A percentile compares a stretch with the other conserved stretches of the same genome.
phyloP scores from a whole-genome alignment of 1,284 basidiomycete genomes.

The Ganoderma multipileum region DNA sequence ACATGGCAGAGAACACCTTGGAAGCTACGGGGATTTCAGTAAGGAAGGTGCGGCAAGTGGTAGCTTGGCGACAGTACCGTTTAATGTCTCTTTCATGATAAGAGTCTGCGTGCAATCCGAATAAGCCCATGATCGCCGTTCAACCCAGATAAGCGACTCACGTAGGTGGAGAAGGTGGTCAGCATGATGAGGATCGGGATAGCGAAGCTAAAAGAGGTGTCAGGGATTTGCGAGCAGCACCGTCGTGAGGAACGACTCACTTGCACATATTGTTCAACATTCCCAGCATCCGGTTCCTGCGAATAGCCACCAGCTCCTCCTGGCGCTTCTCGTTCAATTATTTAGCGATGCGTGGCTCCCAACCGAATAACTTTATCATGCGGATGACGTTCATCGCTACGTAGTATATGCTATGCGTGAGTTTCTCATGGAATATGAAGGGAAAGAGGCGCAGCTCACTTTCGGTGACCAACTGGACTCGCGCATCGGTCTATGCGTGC shows the following conservation, averaged over 20 bases:
- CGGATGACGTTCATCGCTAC: slow-evolving; percentile 49
- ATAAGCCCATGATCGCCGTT: too few relatives aligned
- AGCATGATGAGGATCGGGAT: slow-evolving; percentile 74
- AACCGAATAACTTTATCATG: slow-evolving; percentile 45
- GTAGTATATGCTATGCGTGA: slow-evolving; percentile 8
- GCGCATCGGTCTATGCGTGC: slow-evolving; percentile 49
- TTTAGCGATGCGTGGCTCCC: slow-evolving; percentile 56
- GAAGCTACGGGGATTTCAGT: slow-evolving; percentile 39
- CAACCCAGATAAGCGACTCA: slow-evolving; percentile 28
- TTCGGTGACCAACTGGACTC: slow-evolving; percentile 58
- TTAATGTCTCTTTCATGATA: slow-evolving; percentile 42
- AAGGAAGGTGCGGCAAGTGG: slow-evolving; percentile 18
- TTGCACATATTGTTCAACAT: slow-evolving; percentile 22
- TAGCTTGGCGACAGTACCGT: slow-evolving; percentile 31
- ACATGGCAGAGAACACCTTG: slow-evolving; percentile 48
- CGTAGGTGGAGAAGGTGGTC: slow-evolving; percentile 68
- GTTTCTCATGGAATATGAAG: slow-evolving; percentile 1
- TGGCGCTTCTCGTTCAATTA: slow-evolving; percentile 58
- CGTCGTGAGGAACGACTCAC: slow-evolving; percentile 1
- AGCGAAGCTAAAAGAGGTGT: slow-evolving; percentile 49
- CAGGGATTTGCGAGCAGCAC: neutral
- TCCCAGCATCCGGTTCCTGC: slow-evolving; percentile 37
- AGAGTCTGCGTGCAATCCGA: slow-evolving; percentile 38
- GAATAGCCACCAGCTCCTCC: slow-evolving; percentile 58
- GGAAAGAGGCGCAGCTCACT: slow-evolving; percentile 35